These are phyloP conservation scores for Acacia melanoxylon DNA, from an alignment of 306 rosid species.

Conservation along the genomic window DNA sequence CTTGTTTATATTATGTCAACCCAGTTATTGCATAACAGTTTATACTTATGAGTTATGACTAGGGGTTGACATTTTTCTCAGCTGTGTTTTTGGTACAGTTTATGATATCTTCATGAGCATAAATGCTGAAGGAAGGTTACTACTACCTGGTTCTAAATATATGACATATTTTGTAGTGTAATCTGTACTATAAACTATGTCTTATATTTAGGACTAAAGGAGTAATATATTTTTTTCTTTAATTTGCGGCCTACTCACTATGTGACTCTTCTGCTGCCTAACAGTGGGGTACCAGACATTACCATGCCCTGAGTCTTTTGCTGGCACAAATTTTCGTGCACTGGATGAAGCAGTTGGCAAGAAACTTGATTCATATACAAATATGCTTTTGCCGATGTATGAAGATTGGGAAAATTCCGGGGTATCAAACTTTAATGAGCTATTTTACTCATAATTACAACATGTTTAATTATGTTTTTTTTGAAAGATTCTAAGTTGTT, in stretches of 20 bases:
- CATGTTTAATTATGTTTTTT: background rate
- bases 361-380: constrained; percentile 54
- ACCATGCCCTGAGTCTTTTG: constrained; percentile 46
- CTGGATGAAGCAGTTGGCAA: constrained; percentile 63
- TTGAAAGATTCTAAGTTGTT: constrained; percentile 1
- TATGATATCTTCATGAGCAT: background rate
- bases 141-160: too few relatives aligned
- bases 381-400: constrained; percentile 44
- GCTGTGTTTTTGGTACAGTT: background rate
- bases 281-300: constrained; percentile 58
- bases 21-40: background rate
- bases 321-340: constrained; percentile 45
- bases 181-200: too few relatives aligned
- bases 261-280: background rate
- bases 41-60: background rate
- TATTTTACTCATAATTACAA: background rate
- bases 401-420: constrained; percentile 38
- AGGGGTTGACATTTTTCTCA: background rate
- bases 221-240: background rate
- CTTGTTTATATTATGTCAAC: background rate
- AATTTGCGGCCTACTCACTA: background rate
- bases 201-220: too few relatives aligned
- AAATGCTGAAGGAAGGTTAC: background rate
- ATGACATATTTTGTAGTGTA: too few relatives aligned
- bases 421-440: constrained; percentile 35